phyloP scores from a whole-genome alignment of 257 asterid species.

The Gentiana macrophylla region DNA sequence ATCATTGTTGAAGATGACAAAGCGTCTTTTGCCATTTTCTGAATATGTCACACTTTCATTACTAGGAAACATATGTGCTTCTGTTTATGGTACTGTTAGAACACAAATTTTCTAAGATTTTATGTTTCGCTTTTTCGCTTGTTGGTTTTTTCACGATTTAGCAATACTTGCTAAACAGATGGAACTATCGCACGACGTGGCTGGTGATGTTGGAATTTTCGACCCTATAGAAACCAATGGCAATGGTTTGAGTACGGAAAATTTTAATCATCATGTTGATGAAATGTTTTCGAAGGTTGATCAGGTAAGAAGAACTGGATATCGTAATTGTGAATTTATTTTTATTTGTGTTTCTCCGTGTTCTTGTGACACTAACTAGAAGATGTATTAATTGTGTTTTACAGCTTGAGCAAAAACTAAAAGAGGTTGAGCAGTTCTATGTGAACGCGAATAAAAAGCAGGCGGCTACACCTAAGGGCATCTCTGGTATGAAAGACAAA shows the following conservation, averaged over 20 bases:
- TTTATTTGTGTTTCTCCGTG: not conserved
- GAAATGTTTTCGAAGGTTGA: conserved; percentile 7
- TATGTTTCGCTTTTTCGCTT: no score
- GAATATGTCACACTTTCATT: no score
- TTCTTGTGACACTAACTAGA: not conserved
- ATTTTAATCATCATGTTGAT: conserved; percentile 9
- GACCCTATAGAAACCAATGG: conserved; percentile 6
- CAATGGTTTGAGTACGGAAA: conserved; percentile 6
- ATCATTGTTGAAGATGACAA: no score
- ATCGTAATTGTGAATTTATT: not conserved
- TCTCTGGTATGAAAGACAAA: conserved; percentile 37
- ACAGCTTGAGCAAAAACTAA: conserved; percentile 62
- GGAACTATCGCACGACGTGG: conserved; percentile 8
- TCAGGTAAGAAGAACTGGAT: conserved; percentile 8
- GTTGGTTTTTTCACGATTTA: no score
- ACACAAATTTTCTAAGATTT: no score
- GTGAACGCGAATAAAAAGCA: conserved; percentile 36
- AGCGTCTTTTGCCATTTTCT: no score
- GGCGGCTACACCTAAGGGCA: conserved; percentile 36
- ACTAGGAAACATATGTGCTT: no score
- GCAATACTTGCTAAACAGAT: conserved; percentile 2
- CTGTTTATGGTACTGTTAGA: no score
- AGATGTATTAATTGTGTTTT: conserved; percentile 5
- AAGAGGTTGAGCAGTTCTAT: conserved; percentile 73
- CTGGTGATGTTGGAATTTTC: conserved; percentile 3